Base-by-base conservation (phyloP, 371 early-diverging fungal species). In the Mucor ambiguus region DNA sequence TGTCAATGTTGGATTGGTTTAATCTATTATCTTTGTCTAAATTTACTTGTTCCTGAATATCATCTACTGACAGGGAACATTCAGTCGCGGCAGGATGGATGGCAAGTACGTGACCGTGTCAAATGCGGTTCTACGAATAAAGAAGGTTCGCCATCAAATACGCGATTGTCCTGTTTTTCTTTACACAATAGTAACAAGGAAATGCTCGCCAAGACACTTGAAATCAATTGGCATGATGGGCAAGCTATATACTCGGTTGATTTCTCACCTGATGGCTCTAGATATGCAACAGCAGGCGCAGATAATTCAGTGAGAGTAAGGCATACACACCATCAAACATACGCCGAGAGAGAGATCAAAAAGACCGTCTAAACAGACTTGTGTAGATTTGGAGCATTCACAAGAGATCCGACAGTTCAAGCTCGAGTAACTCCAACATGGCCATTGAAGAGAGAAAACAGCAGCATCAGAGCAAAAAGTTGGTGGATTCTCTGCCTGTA, bases 221-320 rank as follows among this genome's bases (percentile, higher is more conserved):
- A 95, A 78, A 95, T 98, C 72, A 90, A 92, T 68, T 97, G 98
- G 98, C 98, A 98, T 76, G 95, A 92, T 68, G 90, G 88, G 60
- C 84, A 91, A 70, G 93, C 97, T 24, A 88, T 98, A 46, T 95
- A 93, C 81, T 92, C 95, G 49, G 88, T 90, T 26, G 95, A 97
- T 79, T 98, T 96, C 78, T 92, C 95, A 68, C 88, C 92, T 60
- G 79, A 80, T 63, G 73, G 76, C 37, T 61, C 43, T 52, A 84
- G 95, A 41, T 86, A 96, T 58, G 97, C 96, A 4, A 97, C 97
- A 12, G 92, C 92, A 37, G 98, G 98, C 48, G 96, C 92, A 35
- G 97, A 98, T 82, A 82, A 85, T 68, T 89, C 90, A 71, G 93
- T 96, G 60, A 83, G 97, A 70, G 93, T 96, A 89, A 64, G 77